Evolutionary conservation across 768 basidiomycete genomes (phyloP).

Genomic region (Suillus bovinus): DNA sequence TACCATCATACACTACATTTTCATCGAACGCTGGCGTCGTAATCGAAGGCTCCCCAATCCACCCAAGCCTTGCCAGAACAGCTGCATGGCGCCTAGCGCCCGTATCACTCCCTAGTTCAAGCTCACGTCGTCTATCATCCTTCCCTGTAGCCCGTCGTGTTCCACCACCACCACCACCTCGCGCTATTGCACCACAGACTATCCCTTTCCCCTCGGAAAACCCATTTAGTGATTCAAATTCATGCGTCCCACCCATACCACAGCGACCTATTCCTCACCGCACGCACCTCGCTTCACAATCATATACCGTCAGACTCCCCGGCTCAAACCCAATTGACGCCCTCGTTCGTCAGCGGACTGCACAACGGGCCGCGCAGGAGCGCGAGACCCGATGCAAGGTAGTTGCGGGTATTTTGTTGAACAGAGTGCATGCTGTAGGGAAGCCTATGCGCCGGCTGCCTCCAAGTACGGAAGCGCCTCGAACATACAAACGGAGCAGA

Average conservation of each 20-base stretch:
- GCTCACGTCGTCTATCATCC: constrained; percentile 20
- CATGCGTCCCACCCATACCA: constrained; percentile 12
- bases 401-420: constrained; percentile 59
- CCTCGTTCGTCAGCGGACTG: constrained; percentile 32
- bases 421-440: constrained; percentile 52
- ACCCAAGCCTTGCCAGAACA: constrained; percentile 22
- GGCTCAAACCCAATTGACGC: constrained; percentile 23
- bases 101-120: constrained; percentile 15
- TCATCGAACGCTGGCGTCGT: constrained; percentile 29
- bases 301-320: constrained; percentile 27
- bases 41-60: constrained; percentile 14
- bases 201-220: constrained; percentile 25
- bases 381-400: constrained; percentile 47
- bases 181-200: constrained; percentile 19
- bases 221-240: constrained; percentile 29
- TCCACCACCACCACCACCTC: constrained; percentile 12
- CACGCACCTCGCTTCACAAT: constrained; percentile 30
- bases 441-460: constrained; percentile 49
- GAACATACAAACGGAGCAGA: constrained; percentile 52
- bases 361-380: constrained; percentile 34
- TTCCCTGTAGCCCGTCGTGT: constrained; percentile 17
- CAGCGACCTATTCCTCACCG: constrained; percentile 23
- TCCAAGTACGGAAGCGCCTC: constrained; percentile 29
- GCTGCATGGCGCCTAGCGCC: constrained; percentile 27
- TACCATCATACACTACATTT: constrained; percentile 23